Evolutionary conservation across 805 yeast genomes (phyloP).

Genomic region (Lipomyces anomalus): DNA sequence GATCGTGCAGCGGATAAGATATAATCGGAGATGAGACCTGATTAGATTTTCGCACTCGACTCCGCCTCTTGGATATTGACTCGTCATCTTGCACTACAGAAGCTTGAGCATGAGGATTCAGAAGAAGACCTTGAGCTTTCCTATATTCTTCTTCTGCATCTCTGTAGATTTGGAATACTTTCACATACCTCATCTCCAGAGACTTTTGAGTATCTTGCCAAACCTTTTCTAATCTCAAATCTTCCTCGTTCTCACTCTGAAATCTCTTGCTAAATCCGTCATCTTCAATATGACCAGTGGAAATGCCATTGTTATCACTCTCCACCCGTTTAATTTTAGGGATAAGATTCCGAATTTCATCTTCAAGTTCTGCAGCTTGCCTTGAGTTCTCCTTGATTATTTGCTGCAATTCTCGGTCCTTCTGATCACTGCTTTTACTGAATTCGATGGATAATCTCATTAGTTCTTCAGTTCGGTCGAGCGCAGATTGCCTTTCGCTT

Average conservation of each 20-base stretch:
- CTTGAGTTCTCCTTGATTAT: slow-evolving; percentile 7
- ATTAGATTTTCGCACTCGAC: slow-evolving; percentile 9
- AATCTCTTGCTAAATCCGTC: slow-evolving; percentile 25
- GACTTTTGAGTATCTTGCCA: slow-evolving; percentile 35
- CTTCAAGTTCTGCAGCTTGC: slow-evolving; percentile 16
- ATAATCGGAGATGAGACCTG: slow-evolving; percentile 22
- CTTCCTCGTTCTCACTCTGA: slow-evolving; percentile 27
- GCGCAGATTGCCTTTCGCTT: slow-evolving; percentile 19
- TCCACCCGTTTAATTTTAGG: slow-evolving; percentile 14
- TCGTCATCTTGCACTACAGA: too few relatives aligned
- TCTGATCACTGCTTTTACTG: not conserved
- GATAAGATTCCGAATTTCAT: slow-evolving; percentile 12
- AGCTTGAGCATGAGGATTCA: slow-evolving; percentile 10
- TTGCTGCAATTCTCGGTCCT: too few relatives aligned
- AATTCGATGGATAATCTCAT: not conserved
- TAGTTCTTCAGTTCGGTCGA: slow-evolving; percentile 4
- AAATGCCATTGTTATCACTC: slow-evolving; percentile 13
- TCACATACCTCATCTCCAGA: slow-evolving; percentile 34
- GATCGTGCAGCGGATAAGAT: slow-evolving; percentile 25
- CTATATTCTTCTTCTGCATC: slow-evolving; percentile 26
- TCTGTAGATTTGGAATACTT: slow-evolving; percentile 32
- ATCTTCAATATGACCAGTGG: slow-evolving; percentile 21
- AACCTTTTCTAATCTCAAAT: slow-evolving; percentile 28
- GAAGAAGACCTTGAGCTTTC: slow-evolving; percentile 14
- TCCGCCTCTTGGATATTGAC: slow-evolving; percentile 16